phyloP scores from a whole-genome alignment of 2,329 filamentous ascomycete species.

The Diaporthe vexans region DNA sequence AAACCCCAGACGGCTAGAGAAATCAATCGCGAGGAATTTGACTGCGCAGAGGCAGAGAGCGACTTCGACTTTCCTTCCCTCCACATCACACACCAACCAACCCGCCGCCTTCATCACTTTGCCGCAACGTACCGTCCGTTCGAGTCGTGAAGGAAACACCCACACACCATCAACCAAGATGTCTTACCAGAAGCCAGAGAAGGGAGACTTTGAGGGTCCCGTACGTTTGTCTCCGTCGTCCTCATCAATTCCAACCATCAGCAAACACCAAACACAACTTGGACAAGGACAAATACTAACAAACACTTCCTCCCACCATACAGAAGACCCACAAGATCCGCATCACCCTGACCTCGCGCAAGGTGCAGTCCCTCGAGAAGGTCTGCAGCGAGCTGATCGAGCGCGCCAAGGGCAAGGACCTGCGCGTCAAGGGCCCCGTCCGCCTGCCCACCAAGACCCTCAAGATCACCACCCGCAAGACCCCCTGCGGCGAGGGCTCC shows the following conservation, averaged over 20 bases:
- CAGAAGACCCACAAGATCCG: constrained; percentile 97
- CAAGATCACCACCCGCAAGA: constrained; percentile 98
- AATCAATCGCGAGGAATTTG: constrained; percentile 24
- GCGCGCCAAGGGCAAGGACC: constrained; percentile 98
- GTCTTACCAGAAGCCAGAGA: constrained; percentile 96
- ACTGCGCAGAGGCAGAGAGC: too few relatives aligned
- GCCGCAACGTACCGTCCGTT: constrained; percentile 77
- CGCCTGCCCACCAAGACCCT: constrained; percentile 97
- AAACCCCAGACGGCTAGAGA: constrained; percentile 1
- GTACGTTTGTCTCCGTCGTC: constrained; percentile 66
- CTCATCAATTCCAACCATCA: too few relatives aligned
- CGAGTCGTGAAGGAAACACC: constrained; percentile 81
- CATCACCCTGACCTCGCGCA: constrained; percentile 96
- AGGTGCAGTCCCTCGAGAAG: constrained; percentile 96
- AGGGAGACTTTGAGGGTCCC: constrained; percentile 91
- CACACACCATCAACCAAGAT: constrained; percentile 67
- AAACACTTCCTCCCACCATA: constrained; percentile 36
- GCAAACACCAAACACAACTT: too few relatives aligned
- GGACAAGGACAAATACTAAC: neutral
- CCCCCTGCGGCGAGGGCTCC: constrained; percentile 98
- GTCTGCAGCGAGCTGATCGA: constrained; percentile 98
- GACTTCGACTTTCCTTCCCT: neutral
- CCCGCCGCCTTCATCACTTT: constrained; percentile 79
- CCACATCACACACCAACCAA: constrained; percentile 41
- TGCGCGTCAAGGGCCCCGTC: constrained; percentile 98